These are phyloP conservation scores for Xerocomus potaroensis DNA, from an alignment of 768 basidiomycete species.

Conservation along the genomic window DNA sequence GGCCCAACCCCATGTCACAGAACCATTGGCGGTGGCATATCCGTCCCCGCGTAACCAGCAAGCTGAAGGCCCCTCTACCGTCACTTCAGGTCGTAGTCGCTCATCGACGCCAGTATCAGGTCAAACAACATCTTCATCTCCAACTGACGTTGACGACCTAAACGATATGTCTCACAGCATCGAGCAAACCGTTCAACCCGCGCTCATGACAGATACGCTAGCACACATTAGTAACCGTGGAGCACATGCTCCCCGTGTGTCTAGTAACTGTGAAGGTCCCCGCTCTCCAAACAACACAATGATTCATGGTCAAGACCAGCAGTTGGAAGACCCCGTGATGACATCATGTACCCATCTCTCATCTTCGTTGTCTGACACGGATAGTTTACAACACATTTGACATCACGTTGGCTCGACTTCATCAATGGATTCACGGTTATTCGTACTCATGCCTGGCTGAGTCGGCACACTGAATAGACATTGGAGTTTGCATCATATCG, in stretches of 20 bases:
- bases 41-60: constrained; percentile 6
- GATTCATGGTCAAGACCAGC: constrained; percentile 6
- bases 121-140: constrained; percentile 33
- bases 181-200: constrained; percentile 19
- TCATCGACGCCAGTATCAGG: constrained; percentile 33
- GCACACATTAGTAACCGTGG: constrained; percentile 8
- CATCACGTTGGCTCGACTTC: constrained; percentile 46
- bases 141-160: constrained; percentile 21
- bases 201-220: constrained; percentile 14
- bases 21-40: constrained; percentile 2
- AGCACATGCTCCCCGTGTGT: constrained; percentile 6
- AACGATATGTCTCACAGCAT: constrained; percentile 27
- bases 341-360: constrained; percentile 21
- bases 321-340: constrained; percentile 7
- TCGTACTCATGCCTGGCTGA: constrained; percentile 7
- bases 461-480: constrained; percentile 13
- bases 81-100: constrained; percentile 19
- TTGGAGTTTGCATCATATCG: constrained; percentile 13
- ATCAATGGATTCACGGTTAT: constrained; percentile 25
- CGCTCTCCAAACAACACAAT: constrained; percentile 1
- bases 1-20: constrained; percentile 2
- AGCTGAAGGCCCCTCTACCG: constrained; percentile 10
- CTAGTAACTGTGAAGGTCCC: constrained; percentile 12
- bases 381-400: constrained; percentile 21
- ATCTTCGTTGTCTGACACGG: constrained; percentile 25